These are phyloP conservation scores for Xylariales sp. DNA, from an alignment of 2,329 filamentous ascomycete genomes.

Conservation along the genomic window DNA sequence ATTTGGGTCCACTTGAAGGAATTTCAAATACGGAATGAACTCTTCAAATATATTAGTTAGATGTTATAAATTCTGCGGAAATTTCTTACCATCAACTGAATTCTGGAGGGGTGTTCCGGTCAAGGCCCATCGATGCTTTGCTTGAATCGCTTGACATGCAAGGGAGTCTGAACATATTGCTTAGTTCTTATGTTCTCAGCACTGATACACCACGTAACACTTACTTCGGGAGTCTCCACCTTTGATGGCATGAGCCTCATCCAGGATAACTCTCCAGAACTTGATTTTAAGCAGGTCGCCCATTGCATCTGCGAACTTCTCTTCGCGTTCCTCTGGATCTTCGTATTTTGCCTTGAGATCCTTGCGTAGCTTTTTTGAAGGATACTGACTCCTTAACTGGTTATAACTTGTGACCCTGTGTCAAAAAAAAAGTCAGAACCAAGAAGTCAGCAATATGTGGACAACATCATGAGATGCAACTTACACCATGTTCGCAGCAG, in stretches of 20 bases:
- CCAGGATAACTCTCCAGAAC: slow-evolving; percentile 5
- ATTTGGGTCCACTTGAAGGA: no score
- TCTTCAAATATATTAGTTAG: not conserved
- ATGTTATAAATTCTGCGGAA: not conserved
- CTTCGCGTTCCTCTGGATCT: not conserved
- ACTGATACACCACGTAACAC: not conserved
- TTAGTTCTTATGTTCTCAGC: not conserved
- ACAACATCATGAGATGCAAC: not conserved
- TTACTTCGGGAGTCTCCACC: not conserved
- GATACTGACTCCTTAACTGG: not conserved
- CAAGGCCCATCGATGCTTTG: slow-evolving; percentile 1
- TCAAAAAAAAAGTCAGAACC: no score
- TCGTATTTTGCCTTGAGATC: not conserved
- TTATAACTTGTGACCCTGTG: not conserved
- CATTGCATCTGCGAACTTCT: not conserved
- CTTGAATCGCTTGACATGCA: not conserved
- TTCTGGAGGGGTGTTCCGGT: slow-evolving; percentile 5
- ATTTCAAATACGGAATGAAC: no score
- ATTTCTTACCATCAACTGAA: not conserved
- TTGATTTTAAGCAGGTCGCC: not conserved
- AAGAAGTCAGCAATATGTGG: no score
- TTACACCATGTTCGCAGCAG: not conserved
- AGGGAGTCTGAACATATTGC: slow-evolving; percentile 2
- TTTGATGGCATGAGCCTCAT: slow-evolving; percentile 8
- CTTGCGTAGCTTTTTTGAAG: no score